phyloP scores from a whole-genome alignment of 495 filamentous ascomycete genomes.

The Talaromyces borbonicus region DNA sequence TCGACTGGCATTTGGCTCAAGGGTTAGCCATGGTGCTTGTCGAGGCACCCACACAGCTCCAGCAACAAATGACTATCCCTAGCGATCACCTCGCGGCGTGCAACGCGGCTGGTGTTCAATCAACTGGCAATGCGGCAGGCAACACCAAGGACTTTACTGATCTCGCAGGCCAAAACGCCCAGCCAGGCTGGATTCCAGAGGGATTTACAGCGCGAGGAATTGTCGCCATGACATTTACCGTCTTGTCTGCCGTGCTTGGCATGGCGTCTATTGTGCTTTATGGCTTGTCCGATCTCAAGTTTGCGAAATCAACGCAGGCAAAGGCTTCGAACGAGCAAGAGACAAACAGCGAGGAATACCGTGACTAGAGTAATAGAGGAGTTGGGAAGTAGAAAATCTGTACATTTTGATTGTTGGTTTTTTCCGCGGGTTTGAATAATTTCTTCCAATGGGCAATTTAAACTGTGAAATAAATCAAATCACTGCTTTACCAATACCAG shows the following conservation, averaged over 20 bases:
- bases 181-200: slow-evolving; percentile 48
- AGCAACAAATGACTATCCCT: slow-evolving; percentile 41
- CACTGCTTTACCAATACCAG: too few species aligned
- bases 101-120: slow-evolving; percentile 32
- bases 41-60: slow-evolving; percentile 35
- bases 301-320: too few species aligned
- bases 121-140: slow-evolving; percentile 60
- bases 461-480: neutral
- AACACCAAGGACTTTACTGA: slow-evolving; percentile 52
- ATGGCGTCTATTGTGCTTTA: slow-evolving; percentile 59
- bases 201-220: slow-evolving; percentile 69
- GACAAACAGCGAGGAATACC: neutral
- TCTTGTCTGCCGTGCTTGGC: slow-evolving; percentile 55
- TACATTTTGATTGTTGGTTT: neutral
- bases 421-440: too few species aligned
- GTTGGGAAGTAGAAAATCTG: neutral
- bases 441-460: too few species aligned
- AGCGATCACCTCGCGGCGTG: slow-evolving; percentile 53
- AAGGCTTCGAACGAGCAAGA: neutral
- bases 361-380: neutral
- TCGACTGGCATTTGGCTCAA: slow-evolving; percentile 52
- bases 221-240: slow-evolving; percentile 61
- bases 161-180: slow-evolving; percentile 48
- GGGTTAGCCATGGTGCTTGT: slow-evolving; percentile 34
- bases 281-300: slow-evolving; percentile 31